Evolutionary conservation across 768 basidiomycete genomes (phyloP), one percentile per base, ranked within the genome.

Genomic region (Trametes elegans): DNA sequence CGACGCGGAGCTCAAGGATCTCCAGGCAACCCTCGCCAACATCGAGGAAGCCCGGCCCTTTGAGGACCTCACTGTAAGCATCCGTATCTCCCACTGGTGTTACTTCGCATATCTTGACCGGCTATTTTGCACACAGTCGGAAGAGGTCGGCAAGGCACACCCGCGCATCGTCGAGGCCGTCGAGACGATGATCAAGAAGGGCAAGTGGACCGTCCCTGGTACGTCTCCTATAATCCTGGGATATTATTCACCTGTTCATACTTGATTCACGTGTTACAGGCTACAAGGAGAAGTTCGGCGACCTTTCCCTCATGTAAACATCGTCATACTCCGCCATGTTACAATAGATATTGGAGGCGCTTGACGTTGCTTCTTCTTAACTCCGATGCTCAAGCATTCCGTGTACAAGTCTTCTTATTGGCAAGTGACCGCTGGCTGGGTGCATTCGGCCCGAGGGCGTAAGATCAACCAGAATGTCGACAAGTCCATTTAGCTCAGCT

Each of bases 121-220:
- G 4, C n/a, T 41, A 29, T 34, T 14, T 21, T 29, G 19, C 28
- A 3, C 39, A 21, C 64, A 96, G 93, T 79, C 86, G 59, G 86
- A 88, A 67, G 96, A 99, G 58, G 90, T 98, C 63, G 85, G 87
- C 62, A 80, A 86, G 58, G 96, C 96, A 23, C 89, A 97, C 73
- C 97, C 97, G 16, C 91, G 92, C 72, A 85, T 98, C 71, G 76
- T 79, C 34, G 85, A 97, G 73, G 85, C 89, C 38, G 91, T 97
- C 56, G 93, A 98, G 76, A 89, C 80, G 62, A 96, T 97, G 93
- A 72, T 98, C 60, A 86, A 88, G 83, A 94, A 98, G 77, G 95
- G 95, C 73, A 97, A 98, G 78, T 97, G 93, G 88, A 93, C 88
- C 66, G 95, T 98, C 55, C 96, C 96, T 66, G 95, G 94, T 87